These are phyloP conservation scores for Dioscorea cayenensis DNA, from an alignment of 116 monocot species.

Conservation along the genomic window DNA sequence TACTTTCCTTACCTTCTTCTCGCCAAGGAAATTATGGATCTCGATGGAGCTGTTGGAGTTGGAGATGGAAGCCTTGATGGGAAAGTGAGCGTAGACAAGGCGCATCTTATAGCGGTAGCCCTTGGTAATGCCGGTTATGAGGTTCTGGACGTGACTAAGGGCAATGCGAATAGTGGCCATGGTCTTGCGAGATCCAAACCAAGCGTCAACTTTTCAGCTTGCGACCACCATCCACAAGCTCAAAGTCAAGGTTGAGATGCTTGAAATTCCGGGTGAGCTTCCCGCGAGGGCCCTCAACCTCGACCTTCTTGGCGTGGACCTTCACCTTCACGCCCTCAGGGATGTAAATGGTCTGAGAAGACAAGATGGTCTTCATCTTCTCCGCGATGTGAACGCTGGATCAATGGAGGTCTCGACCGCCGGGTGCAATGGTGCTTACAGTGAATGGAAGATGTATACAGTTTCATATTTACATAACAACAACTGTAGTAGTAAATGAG, in stretches of 20 bases:
- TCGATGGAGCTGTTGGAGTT: conserved; percentile 2
- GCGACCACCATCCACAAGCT: background rate
- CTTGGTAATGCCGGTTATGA: conserved; percentile 52
- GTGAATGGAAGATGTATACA: too few species aligned
- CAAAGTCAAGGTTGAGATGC: conserved; percentile 2
- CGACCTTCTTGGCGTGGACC: background rate
- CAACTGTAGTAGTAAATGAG: too few species aligned
- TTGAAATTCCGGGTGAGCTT: conserved; percentile 1
- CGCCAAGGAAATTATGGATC: background rate
- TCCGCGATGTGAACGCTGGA: background rate
- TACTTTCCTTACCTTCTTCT: conserved; percentile 27
- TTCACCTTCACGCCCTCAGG: conserved; percentile 3
- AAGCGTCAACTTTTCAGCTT: conserved; percentile 61
- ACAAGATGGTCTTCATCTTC: conserved; percentile 1
- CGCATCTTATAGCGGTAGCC: conserved; percentile 64
- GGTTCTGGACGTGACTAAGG: conserved; percentile 54
- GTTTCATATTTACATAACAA: too few species aligned
- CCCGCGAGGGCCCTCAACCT: conserved; percentile 1
- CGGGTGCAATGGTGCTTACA: too few species aligned
- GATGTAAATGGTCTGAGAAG: background rate
- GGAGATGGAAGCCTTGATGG: conserved; percentile 35
- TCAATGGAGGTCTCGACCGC: too few species aligned
- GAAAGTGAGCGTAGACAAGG: conserved; percentile 61
- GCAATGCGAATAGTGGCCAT: conserved; percentile 57
- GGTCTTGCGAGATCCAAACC: conserved; percentile 51